Conservation (phyloP, 345 rosid genomes). For the Lumnitzera racemosa region DNA sequence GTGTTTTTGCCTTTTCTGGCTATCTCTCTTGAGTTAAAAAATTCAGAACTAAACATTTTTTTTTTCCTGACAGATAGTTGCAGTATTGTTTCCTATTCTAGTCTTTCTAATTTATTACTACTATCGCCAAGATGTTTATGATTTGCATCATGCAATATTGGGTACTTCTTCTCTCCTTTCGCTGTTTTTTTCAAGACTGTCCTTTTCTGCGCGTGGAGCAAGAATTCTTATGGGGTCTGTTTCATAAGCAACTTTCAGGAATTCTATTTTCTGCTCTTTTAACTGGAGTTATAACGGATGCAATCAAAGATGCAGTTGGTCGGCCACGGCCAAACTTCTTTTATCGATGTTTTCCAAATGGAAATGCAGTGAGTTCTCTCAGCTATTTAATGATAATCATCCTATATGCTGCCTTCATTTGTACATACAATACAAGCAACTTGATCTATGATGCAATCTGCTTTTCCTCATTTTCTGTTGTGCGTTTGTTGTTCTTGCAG, state of each 20-base stretch:
- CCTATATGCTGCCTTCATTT: neutral
- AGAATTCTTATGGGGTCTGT: neutral
- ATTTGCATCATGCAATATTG: constrained; percentile 51
- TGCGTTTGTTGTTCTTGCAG: constrained; percentile 18
- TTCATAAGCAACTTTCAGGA: constrained; percentile 26
- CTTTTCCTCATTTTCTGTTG: neutral
- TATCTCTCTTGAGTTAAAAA: neutral
- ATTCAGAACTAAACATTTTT: neutral
- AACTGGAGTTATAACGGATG: constrained; percentile 57
- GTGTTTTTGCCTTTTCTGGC: neutral
- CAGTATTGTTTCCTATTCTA: constrained; percentile 31
- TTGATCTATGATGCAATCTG: neutral
- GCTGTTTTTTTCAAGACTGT: neutral
- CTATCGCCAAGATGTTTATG: constrained; percentile 43
- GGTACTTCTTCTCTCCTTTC: constrained; percentile 20
- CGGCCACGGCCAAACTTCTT: constrained; percentile 66
- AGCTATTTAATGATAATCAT: neutral
- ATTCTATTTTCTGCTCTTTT: constrained; percentile 35
- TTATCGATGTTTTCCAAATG: constrained; percentile 53
- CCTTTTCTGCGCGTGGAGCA: neutral
- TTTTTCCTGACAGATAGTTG: constrained; percentile 22
- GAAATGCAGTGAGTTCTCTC: constrained; percentile 28
- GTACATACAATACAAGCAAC: neutral
- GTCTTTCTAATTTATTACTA: constrained; percentile 31
- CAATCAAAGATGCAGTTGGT: constrained; percentile 56